Base-by-base conservation (phyloP, 1,139 yeast genomes). In the Debaryomycetaceae sp. region DNA sequence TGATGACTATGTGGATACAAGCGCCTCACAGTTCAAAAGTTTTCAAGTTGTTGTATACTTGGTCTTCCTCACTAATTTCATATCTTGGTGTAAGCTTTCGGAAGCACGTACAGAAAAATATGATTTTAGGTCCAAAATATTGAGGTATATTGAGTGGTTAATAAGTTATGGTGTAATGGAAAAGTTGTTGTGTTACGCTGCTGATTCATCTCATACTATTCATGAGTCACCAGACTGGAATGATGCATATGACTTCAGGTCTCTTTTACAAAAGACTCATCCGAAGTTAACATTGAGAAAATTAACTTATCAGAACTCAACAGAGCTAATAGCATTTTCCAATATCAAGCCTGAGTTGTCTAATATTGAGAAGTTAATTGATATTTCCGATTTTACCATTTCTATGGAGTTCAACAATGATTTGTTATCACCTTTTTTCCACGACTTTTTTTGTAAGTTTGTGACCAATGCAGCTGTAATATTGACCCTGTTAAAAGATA, bases 401-500 rank as follows among this genome's bases (percentile, higher is more conserved):
- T 56, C 67, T 5, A 34, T 50, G 3, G 55, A 55, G 1, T 65
- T 70, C 49, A 61, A 53, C 37, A 68, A 71, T 33, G 49, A 54
- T 1, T 56, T 74, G 34, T 48, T 74, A 34, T 69, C 76, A 1
- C 75, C 72, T 4, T 66, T 72, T 14, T 70, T 83, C 47, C 81
- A 81, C 52, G 58, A 62, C 1, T 80, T 89, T 49, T 76, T 86
- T 37, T 79, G 76, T 40, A 68, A 76, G 3, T 82, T 89, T 51
- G 80, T 90, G 24, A 72, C 81, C 7, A 84, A 87, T 56, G 79
- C 87, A 38, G 96, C 97, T 1, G 84, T 88, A 47, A 72, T 91
- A 13, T 71, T 93, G 46, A 86, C 91, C 5, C 86, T 84, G 56
- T 78, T 93, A 58, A 78, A 95, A 53, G 88, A 88, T 53, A 80